Evolutionary conservation across 1,284 basidiomycete genomes (phyloP).

Genomic region (Farysia itapuensis): DNA sequence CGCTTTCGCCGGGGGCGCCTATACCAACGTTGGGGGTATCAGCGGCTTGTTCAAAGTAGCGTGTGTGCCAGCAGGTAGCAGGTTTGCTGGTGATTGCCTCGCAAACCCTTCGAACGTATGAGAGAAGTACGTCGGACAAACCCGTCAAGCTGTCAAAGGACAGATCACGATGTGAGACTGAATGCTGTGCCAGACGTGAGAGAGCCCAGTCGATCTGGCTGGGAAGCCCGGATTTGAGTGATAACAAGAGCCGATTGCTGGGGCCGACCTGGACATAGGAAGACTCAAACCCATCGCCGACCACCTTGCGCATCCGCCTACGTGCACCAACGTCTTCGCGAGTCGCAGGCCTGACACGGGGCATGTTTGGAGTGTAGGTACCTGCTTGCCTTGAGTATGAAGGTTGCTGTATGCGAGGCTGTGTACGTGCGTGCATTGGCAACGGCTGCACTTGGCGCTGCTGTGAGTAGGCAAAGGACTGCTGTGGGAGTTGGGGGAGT

Average conservation of each 20-base stretch:
- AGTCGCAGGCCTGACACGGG: neutral
- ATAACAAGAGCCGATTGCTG: conserved; percentile 50
- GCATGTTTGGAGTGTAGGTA: conserved; percentile 12
- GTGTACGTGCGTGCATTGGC: conserved; percentile 15
- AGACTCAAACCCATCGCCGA: conserved; percentile 26
- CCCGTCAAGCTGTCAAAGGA: conserved; percentile 44
- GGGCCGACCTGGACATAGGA: conserved; percentile 44
- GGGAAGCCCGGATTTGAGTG: conserved; percentile 52
- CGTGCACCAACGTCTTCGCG: neutral
- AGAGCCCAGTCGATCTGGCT: conserved; percentile 57
- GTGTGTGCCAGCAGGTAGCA: conserved; percentile 32
- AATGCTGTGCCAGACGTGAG: conserved; percentile 33
- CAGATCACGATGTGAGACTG: conserved; percentile 16
- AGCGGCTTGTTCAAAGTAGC: conserved; percentile 37
- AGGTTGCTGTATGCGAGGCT: too few relatives aligned
- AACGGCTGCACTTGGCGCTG: conserved; percentile 10
- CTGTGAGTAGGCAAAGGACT: conserved; percentile 1
- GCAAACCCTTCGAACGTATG: conserved; percentile 34
- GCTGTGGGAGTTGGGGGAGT: conserved; percentile 9
- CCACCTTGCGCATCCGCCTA: conserved; percentile 18
- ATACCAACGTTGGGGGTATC: conserved; percentile 37
- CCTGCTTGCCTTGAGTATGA: too few relatives aligned
- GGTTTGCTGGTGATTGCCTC: conserved; percentile 37
- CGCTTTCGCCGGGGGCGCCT: conserved; percentile 37
- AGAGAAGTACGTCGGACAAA: conserved; percentile 43